phyloP scores from a whole-genome alignment of 1,284 basidiomycete genomes.

The Cutaneotrichosporon mucoides region DNA sequence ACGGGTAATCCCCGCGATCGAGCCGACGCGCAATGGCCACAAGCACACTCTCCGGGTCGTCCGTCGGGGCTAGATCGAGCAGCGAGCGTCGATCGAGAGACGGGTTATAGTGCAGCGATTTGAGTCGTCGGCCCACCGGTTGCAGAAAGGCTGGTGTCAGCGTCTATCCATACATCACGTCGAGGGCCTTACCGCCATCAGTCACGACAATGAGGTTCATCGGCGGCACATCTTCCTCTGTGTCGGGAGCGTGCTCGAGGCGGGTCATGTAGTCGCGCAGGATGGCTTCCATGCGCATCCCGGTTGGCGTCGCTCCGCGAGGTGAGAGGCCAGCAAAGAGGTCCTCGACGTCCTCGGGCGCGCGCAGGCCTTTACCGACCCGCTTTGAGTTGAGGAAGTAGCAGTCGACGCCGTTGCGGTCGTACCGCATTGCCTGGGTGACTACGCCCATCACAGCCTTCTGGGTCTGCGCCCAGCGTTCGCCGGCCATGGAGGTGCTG shows the following conservation, averaged over 20 bases:
- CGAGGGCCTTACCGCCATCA: slow-evolving; percentile 27
- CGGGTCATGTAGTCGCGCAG: slow-evolving; percentile 43
- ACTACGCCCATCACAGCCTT: slow-evolving; percentile 41
- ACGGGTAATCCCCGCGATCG: slow-evolving; percentile 45
- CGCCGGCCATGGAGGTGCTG: slow-evolving; percentile 40
- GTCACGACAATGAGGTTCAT: slow-evolving; percentile 46
- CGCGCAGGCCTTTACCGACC: slow-evolving; percentile 35
- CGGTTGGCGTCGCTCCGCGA: slow-evolving; percentile 41
- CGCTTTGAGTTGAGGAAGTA: slow-evolving; percentile 47
- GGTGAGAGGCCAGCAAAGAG: slow-evolving; percentile 43
- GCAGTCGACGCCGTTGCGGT: slow-evolving; percentile 44
- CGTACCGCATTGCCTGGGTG: slow-evolving; percentile 36
- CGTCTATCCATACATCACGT: neutral
- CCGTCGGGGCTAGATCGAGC: slow-evolving; percentile 27
- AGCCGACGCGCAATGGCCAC: slow-evolving; percentile 36
- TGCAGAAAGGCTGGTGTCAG: slow-evolving; percentile 29
- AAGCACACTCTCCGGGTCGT: slow-evolving; percentile 41
- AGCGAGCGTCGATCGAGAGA: slow-evolving; percentile 15
- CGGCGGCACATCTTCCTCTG: slow-evolving; percentile 23
- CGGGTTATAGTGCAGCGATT: slow-evolving; percentile 6
- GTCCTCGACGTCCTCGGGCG: slow-evolving; percentile 41
- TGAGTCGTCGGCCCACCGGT: slow-evolving; percentile 22
- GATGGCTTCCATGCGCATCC: slow-evolving; percentile 36
- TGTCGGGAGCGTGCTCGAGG: slow-evolving; percentile 28
- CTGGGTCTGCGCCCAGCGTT: slow-evolving; percentile 39